Conservation (phyloP, 805 yeast species). For the Metschnikowia amazonensis region DNA sequence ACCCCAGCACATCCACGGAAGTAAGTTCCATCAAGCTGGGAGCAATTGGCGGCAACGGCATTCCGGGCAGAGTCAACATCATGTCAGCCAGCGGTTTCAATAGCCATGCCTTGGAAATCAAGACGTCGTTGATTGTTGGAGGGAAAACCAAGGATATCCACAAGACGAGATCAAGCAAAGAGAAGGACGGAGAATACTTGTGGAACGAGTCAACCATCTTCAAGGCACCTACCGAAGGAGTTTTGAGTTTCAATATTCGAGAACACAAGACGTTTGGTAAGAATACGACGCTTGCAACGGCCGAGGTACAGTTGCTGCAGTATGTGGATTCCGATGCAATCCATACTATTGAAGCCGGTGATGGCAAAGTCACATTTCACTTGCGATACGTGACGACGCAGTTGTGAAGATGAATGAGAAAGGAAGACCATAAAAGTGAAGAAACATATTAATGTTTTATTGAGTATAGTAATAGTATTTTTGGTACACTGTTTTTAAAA, state of each 20-base stretch:
- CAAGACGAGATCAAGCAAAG: constrained; percentile 59
- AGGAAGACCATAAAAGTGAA: too few species aligned
- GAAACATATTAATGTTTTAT: too few species aligned
- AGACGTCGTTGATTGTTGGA: constrained; percentile 45
- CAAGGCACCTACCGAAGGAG: constrained; percentile 60
- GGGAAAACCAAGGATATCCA: constrained; percentile 53
- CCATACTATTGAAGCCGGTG: constrained; percentile 30
- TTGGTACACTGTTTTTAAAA: too few species aligned
- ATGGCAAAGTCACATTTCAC: constrained; percentile 42
- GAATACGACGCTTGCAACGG: constrained; percentile 59
- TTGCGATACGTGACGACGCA: constrained; percentile 24
- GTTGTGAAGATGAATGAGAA: constrained; percentile 3
- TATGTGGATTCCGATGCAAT: constrained; percentile 45
- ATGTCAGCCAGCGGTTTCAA: constrained; percentile 44
- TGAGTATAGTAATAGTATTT: too few species aligned
- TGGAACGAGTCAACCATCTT: constrained; percentile 69
- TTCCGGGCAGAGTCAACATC: constrained; percentile 55
- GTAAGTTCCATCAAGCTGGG: constrained; percentile 35
- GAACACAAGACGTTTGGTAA: constrained; percentile 74
- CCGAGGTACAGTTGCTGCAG: constrained; percentile 49
- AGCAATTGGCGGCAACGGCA: constrained; percentile 31
- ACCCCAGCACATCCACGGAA: constrained; percentile 28
- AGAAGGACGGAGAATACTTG: constrained; percentile 40
- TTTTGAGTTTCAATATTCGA: constrained; percentile 55
- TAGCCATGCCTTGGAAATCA: constrained; percentile 43